Evolutionary conservation across 352 stramenopile species (phyloP), one percentile per base, ranked within the genome.

Genomic region (Blastocystis hominis): DNA sequence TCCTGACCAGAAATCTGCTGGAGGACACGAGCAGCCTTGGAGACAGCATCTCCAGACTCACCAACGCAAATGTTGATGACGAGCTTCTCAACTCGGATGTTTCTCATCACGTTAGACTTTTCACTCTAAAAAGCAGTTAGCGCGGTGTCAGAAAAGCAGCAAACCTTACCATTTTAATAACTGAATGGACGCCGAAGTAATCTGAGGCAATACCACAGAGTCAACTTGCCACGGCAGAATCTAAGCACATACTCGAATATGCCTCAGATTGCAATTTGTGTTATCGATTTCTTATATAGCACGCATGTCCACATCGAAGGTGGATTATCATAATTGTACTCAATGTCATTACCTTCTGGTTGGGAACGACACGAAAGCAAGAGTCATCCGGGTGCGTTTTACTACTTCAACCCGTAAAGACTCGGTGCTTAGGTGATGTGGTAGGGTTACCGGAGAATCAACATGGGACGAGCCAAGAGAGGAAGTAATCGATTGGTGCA

Each of bases 81-180:
- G 84, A 99, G 91, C 94, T 99, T 99, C 91, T 98, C 95, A 90
- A 99, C 95, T 90, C 98, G 95, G 91, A 99, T 98, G 75, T 98
- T 95, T 88, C 93, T 93, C 96, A 98, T 99, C 64, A 92, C 90
- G 92, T 98, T 98, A 68, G 90, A 89, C 88, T 93, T 92, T 62
- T 90, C 64, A 17, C 64, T 76, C 64, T 76, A 76, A 34, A 55
- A 55, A 17, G 5, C 10, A 7, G 36, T 76, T 30, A 76, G 64
- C 34, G 17, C 24, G 17, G 3, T n/a, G 17, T 13, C 17, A 56
- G 5, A 4, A 24, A 10, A 2, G 10, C n/a, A 64, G 55, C 13
- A 76, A 34, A 55, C 5, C 36, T 9, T 76, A 76, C 64, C 64
- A 76, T 76, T 53, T 34, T 76, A 54, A 50, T 53, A 53, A 54